Base-by-base conservation (phyloP, 345 rosid species). In the Stellera chamaejasme region DNA sequence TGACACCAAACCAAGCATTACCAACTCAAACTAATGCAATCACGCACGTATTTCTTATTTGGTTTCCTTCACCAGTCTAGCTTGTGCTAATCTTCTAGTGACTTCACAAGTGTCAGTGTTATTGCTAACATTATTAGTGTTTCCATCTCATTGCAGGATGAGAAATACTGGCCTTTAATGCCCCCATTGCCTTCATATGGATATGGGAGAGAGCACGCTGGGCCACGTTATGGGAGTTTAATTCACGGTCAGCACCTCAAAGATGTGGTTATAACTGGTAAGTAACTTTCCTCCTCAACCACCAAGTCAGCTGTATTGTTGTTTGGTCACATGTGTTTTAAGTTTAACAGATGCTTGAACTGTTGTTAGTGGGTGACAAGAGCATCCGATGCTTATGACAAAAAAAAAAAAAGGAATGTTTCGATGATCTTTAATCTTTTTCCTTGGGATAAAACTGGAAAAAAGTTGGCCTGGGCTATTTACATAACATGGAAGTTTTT, bases 181-280 rank as follows among this genome's bases (percentile, higher is more conserved):
- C 85, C 85, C 26, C 80, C 85, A 14, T 64, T 80, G 62, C 85
- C 85, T 55, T 80, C 85, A 0, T 80, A 80, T 67, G 85, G 85
- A 43, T 75, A 74, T 48, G 85, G 85, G 52, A 77, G 85, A 53
- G 82, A 77, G 71, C 85, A 77, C 43, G 63, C 71, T 0, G 85
- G 85, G 60, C 74, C 85, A 59, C 79, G 85, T 12, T 80, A 80
- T 58, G 82, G 85, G 50, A 80, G 85, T 62, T 75, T 80, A 61
- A 75, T 80, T 58, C 85, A 80, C 39, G 85, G 85, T 54, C 85
- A 80, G 52, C 72, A 80, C 59, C 85, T 80, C 64, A 77, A 56
- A 75, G 85, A 77, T 62, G 52, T 80, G 11, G 85, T 80, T 19
- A 77, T 80, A 57, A 80, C 85, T 6, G 82, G 85, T 77, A 27